Evolutionary conservation across 2,329 filamentous ascomycete genomes (phyloP), one percentile per base, ranked within the genome.

Genomic region (Nothophoma quercina): DNA sequence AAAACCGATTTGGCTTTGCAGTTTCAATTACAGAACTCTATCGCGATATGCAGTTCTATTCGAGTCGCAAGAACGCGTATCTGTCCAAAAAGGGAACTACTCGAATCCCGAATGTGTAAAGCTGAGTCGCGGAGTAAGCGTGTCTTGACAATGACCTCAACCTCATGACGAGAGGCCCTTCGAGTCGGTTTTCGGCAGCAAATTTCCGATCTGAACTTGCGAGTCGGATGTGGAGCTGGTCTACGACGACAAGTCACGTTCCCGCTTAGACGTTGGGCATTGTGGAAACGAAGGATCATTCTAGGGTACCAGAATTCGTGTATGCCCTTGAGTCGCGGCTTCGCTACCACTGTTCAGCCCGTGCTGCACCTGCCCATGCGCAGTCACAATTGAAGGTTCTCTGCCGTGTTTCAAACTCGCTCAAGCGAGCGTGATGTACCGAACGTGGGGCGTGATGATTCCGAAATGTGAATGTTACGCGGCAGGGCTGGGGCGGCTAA

Each of bases 391-490:
- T 23, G 9, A 39, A 44, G n/a, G 50, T 29, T 47, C 33, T 28
- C 38, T 44, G 43, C 50, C 43, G 43, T 34, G 50, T 48, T 48
- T 53, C 33, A 39, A 21, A 41, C 15, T 32, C n/a, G 34, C 28
- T 19, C 38, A 29, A 43, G 13, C 28, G 15, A 46, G 29, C 13
- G 23, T 42, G 35, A 29, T 28, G 36, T 30, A 19, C 33, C 33
- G 8, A 29, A 26, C 18, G 29, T 29, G 21, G 18, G 23, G 7
- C 29, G 32, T 36, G 19, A 9, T 6, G n/a, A 9, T 30, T 18
- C 23, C 18, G 28, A 25, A 10, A 9, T 34, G 10, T 8, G 26
- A 39, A 22, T 22, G 40, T 16, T 28, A 23, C 35, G 23, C 22
- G 13, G 38, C 39, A 44, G 36, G 36, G 21, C 19, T 15, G n/a